phyloP scores from a whole-genome alignment of 495 filamentous ascomycete genomes.

The Hypomontagnella monticulosa region DNA sequence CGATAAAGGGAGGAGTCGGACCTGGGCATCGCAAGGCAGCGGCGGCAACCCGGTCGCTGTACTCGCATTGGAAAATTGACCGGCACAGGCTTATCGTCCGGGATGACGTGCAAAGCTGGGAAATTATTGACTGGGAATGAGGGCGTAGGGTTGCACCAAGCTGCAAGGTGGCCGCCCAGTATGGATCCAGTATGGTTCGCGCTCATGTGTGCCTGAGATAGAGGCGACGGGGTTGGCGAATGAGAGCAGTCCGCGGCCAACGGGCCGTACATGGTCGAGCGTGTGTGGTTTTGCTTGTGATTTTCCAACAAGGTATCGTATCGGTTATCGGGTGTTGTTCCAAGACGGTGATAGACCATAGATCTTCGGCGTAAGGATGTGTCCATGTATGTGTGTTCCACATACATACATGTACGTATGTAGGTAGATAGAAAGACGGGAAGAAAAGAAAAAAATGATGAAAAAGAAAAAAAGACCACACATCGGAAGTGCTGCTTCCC shows the following conservation, averaged over 20 bases:
- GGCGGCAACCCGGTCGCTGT: slow-evolving; percentile 59
- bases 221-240: slow-evolving; percentile 40
- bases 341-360: slow-evolving; percentile 30
- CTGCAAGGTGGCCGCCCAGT: slow-evolving; percentile 38
- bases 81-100: slow-evolving; percentile 68
- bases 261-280: slow-evolving; percentile 18
- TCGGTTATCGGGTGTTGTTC: slow-evolving; percentile 31
- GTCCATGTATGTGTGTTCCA: too few species aligned
- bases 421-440: slow-evolving; percentile 25
- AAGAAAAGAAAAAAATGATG: slow-evolving; percentile 5
- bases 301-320: slow-evolving; percentile 29
- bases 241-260: slow-evolving; percentile 34
- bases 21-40: slow-evolving; percentile 64
- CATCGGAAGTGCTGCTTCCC: slow-evolving; percentile 38
- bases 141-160: slow-evolving; percentile 40
- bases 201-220: slow-evolving; percentile 36
- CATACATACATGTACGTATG: too few species aligned
- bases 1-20: slow-evolving; percentile 71
- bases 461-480: slow-evolving; percentile 11
- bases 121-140: slow-evolving; percentile 66
- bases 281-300: slow-evolving; percentile 34
- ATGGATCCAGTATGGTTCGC: slow-evolving; percentile 34
- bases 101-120: slow-evolving; percentile 66
- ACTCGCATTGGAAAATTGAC: slow-evolving; percentile 70
- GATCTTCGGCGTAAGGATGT: slow-evolving; percentile 13